These are phyloP conservation scores for Metarhizium album DNA, from an alignment of 2,329 filamentous ascomycete species.

Conservation along the genomic window DNA sequence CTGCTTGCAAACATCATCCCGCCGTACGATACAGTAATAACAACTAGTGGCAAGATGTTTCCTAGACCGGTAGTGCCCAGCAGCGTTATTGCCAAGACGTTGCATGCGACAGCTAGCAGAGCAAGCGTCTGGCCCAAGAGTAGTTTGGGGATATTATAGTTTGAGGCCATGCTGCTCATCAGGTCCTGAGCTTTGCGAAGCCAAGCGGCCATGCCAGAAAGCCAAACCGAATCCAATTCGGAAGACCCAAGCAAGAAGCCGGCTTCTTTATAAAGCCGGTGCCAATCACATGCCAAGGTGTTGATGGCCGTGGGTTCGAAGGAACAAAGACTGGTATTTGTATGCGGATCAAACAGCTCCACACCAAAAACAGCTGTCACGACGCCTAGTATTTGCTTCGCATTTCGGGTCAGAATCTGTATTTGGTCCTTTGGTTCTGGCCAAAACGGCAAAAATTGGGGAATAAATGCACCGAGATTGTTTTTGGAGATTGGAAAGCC, in stretches of 20 bases:
- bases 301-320: constrained; percentile 32
- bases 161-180: constrained; percentile 85
- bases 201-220: constrained; percentile 45
- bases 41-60: constrained; percentile 30
- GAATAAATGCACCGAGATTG: constrained; percentile 78
- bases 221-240: constrained; percentile 27
- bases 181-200: constrained; percentile 61
- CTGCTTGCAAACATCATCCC: constrained; percentile 97
- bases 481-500: constrained; percentile 85
- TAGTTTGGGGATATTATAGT: constrained; percentile 67
- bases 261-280: constrained; percentile 18
- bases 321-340: constrained; percentile 26
- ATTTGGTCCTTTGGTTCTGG: constrained; percentile 37
- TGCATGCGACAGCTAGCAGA: constrained; percentile 18
- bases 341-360: constrained; percentile 28
- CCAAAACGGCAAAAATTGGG: constrained; percentile 73
- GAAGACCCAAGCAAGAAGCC: constrained; percentile 11
- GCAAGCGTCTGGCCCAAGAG: constrained; percentile 31
- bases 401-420: constrained; percentile 66
- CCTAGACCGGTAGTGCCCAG: constrained; percentile 8
- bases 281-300: constrained; percentile 61
- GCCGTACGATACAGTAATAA: constrained; percentile 54
- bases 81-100: constrained; percentile 7
- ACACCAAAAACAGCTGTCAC: constrained; percentile 59
- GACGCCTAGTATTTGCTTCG: constrained; percentile 67